Conservation (phyloP, 2,329 filamentous ascomycete genomes). For the Fusarium napiforme region DNA sequence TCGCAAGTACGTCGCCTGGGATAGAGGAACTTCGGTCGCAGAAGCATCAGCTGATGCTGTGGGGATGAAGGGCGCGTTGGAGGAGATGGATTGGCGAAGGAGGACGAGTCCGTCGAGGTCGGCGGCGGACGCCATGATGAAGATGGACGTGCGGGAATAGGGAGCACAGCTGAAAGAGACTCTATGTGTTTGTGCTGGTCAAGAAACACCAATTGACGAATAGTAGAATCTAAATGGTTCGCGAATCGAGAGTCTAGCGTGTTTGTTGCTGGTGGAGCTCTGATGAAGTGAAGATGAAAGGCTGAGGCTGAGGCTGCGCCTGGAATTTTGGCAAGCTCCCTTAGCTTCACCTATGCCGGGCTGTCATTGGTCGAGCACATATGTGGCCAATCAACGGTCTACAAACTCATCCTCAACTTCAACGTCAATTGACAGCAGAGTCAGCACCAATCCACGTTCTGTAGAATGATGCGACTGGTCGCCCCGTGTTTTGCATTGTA, state of each 20-base stretch:
- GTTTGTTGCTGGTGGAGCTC: conserved; percentile 9
- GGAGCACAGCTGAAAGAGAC: not conserved
- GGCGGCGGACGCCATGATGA: conserved; percentile 64
- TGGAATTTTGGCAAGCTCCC: conserved; percentile 38
- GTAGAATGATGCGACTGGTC: not conserved
- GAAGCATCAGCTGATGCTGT: conserved; percentile 75
- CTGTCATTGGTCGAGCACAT: conserved; percentile 8
- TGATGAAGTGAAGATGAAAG: conserved; percentile 37
- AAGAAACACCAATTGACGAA: not conserved
- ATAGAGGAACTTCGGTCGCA: conserved; percentile 71
- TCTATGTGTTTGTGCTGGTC: not conserved
- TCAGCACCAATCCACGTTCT: not conserved
- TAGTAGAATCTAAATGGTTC: not conserved
- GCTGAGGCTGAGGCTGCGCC: conserved; percentile 43
- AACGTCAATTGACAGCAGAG: not conserved
- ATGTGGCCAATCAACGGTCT: conserved; percentile 34
- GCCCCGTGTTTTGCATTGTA: not conserved
- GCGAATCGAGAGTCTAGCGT: not conserved
- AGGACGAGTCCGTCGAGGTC: conserved; percentile 83
- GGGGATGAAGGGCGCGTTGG: conserved; percentile 75
- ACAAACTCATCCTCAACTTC: not conserved
- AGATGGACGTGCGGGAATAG: conserved; percentile 13
- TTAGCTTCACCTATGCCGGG: conserved; percentile 20
- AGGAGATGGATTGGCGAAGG: conserved; percentile 83
- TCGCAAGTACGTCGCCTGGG: conserved; percentile 80